A percentile compares a stretch with the other conserved stretches of the same genome.
These are phyloP conservation scores for Entelexis paramagnoliae DNA, from an alignment of 1,139 yeast species.

Conservation along the genomic window DNA sequence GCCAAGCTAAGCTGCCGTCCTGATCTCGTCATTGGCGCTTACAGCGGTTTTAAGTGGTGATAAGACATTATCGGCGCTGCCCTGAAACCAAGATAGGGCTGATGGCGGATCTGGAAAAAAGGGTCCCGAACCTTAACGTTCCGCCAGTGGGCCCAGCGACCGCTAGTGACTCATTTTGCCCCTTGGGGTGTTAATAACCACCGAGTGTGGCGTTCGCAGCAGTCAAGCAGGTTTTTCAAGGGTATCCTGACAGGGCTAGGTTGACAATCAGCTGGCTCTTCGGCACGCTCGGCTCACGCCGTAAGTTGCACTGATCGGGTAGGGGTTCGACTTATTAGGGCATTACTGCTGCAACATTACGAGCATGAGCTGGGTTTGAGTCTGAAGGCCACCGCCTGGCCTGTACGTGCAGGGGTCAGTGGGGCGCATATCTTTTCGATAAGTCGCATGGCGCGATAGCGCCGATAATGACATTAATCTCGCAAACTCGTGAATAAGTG, in stretches of 20 bases:
- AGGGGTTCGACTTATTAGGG: background rate
- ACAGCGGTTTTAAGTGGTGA: background rate
- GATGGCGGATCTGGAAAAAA: no score
- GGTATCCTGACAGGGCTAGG: background rate
- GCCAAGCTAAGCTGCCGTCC: no score
- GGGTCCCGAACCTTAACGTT: no score
- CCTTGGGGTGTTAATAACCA: no score
- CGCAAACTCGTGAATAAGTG: no score
- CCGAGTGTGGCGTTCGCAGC: background rate
- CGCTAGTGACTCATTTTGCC: no score
- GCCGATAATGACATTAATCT: background rate
- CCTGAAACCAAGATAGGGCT: no score
- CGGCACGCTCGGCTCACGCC: conserved; percentile 1
- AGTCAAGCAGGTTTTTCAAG: background rate
- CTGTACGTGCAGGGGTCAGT: background rate
- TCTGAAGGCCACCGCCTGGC: no score
- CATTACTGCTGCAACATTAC: background rate
- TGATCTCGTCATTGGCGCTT: background rate
- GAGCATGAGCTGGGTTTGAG: background rate
- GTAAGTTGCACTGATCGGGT: background rate
- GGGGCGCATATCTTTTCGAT: background rate
- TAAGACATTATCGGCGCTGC: background rate
- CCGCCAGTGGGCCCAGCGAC: no score
- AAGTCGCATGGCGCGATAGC: background rate
- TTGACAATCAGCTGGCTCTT: background rate